phyloP scores from a whole-genome alignment of 768 basidiomycete genomes.

The Chlorophyllum brunneum region DNA sequence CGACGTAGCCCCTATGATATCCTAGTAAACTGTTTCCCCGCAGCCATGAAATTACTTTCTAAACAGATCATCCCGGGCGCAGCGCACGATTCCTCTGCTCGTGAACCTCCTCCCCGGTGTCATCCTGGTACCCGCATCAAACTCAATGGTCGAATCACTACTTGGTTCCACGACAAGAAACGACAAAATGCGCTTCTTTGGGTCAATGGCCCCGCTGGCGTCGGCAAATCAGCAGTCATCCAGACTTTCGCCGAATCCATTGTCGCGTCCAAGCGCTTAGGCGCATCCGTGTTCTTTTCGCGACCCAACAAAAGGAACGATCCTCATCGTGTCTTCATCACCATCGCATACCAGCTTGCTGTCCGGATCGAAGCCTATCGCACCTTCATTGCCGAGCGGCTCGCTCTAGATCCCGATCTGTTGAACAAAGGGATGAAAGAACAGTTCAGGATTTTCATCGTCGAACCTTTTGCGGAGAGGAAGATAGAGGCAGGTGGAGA shows the following conservation, averaged over 20 bases:
- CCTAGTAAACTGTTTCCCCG: too few relatives aligned
- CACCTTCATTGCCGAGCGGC: neutral
- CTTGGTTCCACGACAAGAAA: neutral
- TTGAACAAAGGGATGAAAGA: neutral
- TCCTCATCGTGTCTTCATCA: neutral
- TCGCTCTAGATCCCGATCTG: neutral
- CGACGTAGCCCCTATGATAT: too few relatives aligned
- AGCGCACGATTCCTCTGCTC: neutral
- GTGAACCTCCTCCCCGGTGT: neutral
- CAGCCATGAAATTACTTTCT: neutral
- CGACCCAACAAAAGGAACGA: neutral
- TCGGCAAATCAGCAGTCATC: conserved; percentile 9
- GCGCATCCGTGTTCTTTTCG: conserved; percentile 8
- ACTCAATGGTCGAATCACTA: neutral
- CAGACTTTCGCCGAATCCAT: conserved; percentile 3
- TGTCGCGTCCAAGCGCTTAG: neutral
- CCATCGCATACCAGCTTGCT: conserved; percentile 7
- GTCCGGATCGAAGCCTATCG: neutral
- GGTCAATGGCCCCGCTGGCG: conserved; percentile 10
- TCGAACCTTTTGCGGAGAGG: neutral
- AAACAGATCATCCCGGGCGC: neutral
- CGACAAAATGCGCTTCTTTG: neutral
- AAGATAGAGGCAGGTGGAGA: neutral
- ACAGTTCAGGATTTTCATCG: neutral
- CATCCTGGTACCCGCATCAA: neutral